Conservation (phyloP, 2,329 filamentous ascomycete species). For the Drechslerella dactyloides region DNA sequence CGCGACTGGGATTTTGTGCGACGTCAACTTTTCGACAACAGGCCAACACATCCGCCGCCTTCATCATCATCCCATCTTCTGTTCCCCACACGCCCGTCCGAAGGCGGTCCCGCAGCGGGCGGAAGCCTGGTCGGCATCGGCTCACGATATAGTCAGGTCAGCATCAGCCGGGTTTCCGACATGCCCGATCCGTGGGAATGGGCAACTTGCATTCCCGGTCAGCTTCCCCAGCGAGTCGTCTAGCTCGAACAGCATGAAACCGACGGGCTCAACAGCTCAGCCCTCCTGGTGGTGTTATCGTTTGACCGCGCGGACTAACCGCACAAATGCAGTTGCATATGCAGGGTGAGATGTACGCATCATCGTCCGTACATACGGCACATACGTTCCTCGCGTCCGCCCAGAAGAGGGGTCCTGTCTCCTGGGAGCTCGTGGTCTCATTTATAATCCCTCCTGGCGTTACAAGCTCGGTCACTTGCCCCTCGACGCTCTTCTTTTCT, state of each 20-base stretch:
- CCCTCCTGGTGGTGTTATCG: slow-evolving; percentile 5
- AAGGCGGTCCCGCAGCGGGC: too few relatives aligned
- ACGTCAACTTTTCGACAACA: not conserved
- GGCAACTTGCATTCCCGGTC: too few relatives aligned
- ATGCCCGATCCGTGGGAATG: too few relatives aligned
- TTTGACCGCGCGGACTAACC: slow-evolving; percentile 18
- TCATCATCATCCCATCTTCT: too few relatives aligned
- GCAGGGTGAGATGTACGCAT: slow-evolving; percentile 41
- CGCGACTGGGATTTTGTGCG: not conserved
- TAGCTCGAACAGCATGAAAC: not conserved
- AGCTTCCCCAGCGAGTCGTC: too few relatives aligned
- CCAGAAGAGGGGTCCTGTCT: not conserved
- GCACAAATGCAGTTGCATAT: slow-evolving; percentile 31
- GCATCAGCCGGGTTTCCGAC: too few relatives aligned
- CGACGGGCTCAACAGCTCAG: slow-evolving; percentile 5
- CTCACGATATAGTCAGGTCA: too few relatives aligned
- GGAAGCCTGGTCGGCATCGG: too few relatives aligned
- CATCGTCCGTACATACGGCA: not conserved
- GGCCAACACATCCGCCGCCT: not conserved
- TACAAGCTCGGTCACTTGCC: too few relatives aligned
- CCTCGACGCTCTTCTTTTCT: not conserved
- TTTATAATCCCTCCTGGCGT: not conserved
- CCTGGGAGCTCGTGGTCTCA: not conserved
- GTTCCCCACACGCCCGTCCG: too few relatives aligned
- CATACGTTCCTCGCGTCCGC: not conserved